These are phyloP conservation scores for Aquilaria yunnanensis DNA, from an alignment of 345 rosid species.

Conservation along the genomic window DNA sequence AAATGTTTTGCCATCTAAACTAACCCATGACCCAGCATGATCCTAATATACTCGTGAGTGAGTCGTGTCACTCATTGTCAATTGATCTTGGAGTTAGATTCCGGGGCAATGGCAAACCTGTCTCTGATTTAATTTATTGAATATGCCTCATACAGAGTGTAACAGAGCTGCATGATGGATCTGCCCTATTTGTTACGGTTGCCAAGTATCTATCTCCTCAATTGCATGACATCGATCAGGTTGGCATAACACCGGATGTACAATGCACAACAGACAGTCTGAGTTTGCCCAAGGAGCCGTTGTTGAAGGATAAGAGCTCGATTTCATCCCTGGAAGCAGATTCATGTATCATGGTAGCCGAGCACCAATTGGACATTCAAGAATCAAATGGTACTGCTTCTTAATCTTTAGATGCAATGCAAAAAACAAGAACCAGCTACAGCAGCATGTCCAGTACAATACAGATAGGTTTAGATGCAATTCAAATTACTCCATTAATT, in stretches of 20 bases:
- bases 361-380: slow-evolving; percentile 69
- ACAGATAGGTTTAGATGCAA: no score
- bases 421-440: background rate
- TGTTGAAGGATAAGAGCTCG: slow-evolving; percentile 35
- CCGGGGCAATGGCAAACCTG: no score
- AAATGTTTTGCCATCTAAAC: no score
- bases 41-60: no score
- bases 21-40: no score
- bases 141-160: slow-evolving; percentile 47
- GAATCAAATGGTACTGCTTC: slow-evolving; percentile 61
- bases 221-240: slow-evolving; percentile 77
- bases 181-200: slow-evolving; percentile 82
- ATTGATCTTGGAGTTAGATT: no score
- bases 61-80: no score
- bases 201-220: slow-evolving; percentile 92
- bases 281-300: slow-evolving; percentile 39
- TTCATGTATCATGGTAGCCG: slow-evolving; percentile 86
- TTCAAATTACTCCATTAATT: no score
- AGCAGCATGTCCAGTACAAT: no score
- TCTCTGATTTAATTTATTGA: background rate
- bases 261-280: slow-evolving; percentile 77
- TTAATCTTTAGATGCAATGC: slow-evolving; percentile 15
- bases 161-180: slow-evolving; percentile 81
- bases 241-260: slow-evolving; percentile 78
- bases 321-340: slow-evolving; percentile 72